Percentiles rank a stretch among this genome's conserved stretches.
Evolutionary conservation across 176 grass and related monocot species (phyloP).

Genomic region (Ampelocalamus luodianensis): DNA sequence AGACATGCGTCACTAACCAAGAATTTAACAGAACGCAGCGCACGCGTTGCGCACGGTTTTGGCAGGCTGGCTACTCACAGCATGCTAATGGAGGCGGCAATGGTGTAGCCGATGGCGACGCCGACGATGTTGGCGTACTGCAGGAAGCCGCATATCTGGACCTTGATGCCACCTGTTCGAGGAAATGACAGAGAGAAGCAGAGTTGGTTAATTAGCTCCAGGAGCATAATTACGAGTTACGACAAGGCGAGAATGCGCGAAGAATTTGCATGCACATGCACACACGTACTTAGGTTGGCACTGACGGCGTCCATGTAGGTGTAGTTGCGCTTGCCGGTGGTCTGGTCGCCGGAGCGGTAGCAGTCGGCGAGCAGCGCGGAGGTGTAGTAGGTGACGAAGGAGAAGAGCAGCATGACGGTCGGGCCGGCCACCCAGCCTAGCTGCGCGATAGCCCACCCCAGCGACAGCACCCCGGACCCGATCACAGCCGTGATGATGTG

Average conservation of each 20-base stretch:
- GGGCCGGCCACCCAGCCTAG: conserved; percentile 95
- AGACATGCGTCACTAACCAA: neutral
- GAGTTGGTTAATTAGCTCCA: neutral
- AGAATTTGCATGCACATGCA: no score
- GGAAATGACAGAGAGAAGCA: neutral
- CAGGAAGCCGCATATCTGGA: conserved; percentile 80
- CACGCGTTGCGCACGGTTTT: neutral
- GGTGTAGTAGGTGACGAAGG: conserved; percentile 91
- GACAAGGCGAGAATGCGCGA: no score
- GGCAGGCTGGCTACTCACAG: conserved; percentile 52
- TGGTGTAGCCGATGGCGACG: conserved; percentile 98
- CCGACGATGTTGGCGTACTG: conserved; percentile 98
- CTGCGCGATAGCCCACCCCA: conserved; percentile 90
- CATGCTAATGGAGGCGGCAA: conserved; percentile 98
- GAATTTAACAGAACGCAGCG: neutral
- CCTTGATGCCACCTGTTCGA: conserved; percentile 86
- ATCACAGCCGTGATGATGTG: conserved; percentile 99
- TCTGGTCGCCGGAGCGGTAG: conserved; percentile 77
- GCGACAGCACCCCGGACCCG: conserved; percentile 81
- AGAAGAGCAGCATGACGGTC: conserved; percentile 94
- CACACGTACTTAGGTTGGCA: conserved; percentile 69
- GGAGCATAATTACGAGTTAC: no score
- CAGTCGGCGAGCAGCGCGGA: conserved; percentile 82
- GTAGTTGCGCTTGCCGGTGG: conserved; percentile 88
- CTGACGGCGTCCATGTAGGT: conserved; percentile 98